Evolutionary conservation across 2,329 filamentous ascomycete species (phyloP).

Genomic region (Sarocladiaceae sp.): DNA sequence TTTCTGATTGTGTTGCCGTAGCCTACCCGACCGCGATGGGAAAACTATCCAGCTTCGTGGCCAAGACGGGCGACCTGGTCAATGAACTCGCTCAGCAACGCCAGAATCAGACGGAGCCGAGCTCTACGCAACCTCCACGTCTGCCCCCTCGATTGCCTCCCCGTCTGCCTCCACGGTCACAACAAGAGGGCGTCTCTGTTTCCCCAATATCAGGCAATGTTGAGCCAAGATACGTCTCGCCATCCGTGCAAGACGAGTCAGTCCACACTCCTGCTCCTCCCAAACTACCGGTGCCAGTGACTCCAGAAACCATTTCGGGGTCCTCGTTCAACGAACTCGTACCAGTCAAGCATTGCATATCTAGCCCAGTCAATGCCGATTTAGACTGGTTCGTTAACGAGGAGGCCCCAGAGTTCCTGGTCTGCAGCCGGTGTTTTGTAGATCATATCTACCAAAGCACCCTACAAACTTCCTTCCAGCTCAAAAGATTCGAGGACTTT

Average conservation of each 20-base stretch:
- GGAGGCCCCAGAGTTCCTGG: slow-evolving; percentile 21
- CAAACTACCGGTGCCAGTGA: not conserved
- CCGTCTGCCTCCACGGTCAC: not conserved
- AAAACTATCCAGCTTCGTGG: not conserved
- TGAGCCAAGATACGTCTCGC: not conserved
- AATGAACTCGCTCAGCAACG: not conserved
- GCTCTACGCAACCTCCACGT: not conserved
- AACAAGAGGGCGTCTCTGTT: not conserved
- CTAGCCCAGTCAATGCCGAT: slow-evolving; percentile 18
- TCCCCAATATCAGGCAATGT: not conserved
- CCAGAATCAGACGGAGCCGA: not conserved
- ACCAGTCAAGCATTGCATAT: slow-evolving; percentile 23
- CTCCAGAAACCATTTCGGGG: slow-evolving; percentile 8
- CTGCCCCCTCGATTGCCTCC: not conserved
- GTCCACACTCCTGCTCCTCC: slow-evolving; percentile 14
- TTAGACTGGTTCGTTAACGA: slow-evolving; percentile 33
- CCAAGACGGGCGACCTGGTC: not conserved
- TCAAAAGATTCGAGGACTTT: slow-evolving; percentile 15
- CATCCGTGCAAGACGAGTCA: slow-evolving; percentile 5
- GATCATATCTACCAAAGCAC: slow-evolving; percentile 26
- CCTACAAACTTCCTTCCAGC: slow-evolving; percentile 22
- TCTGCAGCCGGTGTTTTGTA: slow-evolving; percentile 33
- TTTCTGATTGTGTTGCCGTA: not conserved
- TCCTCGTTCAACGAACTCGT: slow-evolving; percentile 11
- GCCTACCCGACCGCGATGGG: not conserved